Conservation (phyloP, 2,329 filamentous ascomycete genomes). For the Atkinsonella texensis region DNA sequence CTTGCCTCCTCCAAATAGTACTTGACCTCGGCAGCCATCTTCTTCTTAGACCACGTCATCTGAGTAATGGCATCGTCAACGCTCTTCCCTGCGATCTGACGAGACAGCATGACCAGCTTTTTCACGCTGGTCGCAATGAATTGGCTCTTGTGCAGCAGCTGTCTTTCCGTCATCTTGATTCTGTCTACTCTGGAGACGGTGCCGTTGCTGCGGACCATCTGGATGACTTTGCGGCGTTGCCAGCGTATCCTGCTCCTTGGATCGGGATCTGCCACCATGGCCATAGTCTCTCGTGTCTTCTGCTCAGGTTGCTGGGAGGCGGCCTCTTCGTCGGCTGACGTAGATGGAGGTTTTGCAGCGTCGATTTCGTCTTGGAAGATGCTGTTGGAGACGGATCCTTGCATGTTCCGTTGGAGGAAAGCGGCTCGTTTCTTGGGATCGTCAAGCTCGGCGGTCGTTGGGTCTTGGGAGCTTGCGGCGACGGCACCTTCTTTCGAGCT, state of each 20-base stretch:
- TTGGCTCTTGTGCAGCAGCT: constrained; percentile 48
- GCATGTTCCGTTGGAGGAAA: constrained; percentile 27
- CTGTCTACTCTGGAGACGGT: constrained; percentile 45
- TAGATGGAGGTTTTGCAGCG: constrained; percentile 17
- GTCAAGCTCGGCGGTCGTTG: constrained; percentile 24
- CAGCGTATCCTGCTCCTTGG: constrained; percentile 60
- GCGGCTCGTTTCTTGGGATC: constrained; percentile 29
- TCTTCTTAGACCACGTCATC: constrained; percentile 94
- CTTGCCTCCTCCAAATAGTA: constrained; percentile 71
- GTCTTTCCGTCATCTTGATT: constrained; percentile 52
- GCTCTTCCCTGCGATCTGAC: constrained; percentile 87
- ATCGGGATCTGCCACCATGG: constrained; percentile 59
- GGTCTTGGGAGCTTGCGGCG: constrained; percentile 14
- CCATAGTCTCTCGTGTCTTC: constrained; percentile 39
- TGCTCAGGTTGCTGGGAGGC: constrained; percentile 19
- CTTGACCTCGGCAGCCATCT: constrained; percentile 67
- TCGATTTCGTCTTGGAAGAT: constrained; percentile 51
- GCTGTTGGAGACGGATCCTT: constrained; percentile 38
- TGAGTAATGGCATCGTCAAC: constrained; percentile 87
- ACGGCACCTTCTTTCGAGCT: constrained; percentile 18
- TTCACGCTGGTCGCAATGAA: constrained; percentile 77
- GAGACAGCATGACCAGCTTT: constrained; percentile 76
- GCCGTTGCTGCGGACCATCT: constrained; percentile 53
- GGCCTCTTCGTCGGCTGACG: constrained; percentile 7
- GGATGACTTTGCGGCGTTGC: constrained; percentile 75